phyloP scores from a whole-genome alignment of 2,329 filamentous ascomycete genomes.

The Pyrenophora teres region DNA sequence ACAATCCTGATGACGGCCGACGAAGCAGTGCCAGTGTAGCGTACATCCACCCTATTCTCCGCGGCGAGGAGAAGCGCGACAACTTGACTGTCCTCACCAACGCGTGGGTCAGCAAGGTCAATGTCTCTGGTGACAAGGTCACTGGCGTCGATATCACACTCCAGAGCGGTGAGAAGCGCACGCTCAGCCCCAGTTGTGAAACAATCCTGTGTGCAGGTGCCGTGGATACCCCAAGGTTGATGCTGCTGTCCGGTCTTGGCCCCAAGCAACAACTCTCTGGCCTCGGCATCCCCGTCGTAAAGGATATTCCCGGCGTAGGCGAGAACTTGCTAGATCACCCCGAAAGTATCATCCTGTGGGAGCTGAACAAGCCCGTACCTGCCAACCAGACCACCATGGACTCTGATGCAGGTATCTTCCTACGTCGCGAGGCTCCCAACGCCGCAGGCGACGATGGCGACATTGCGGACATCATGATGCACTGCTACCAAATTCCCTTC shows the following conservation, averaged over 20 bases:
- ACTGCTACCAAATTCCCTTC: slow-evolving; percentile 95
- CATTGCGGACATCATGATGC: slow-evolving; percentile 90
- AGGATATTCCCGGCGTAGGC: slow-evolving; percentile 65
- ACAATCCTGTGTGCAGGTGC: slow-evolving; percentile 81
- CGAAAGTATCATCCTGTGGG: slow-evolving; percentile 72
- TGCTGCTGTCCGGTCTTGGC: slow-evolving; percentile 58
- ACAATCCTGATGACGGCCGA: slow-evolving; percentile 85
- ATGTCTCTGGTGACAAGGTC: slow-evolving; percentile 70
- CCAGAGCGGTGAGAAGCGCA: slow-evolving; percentile 61
- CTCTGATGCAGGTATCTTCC: slow-evolving; percentile 86
- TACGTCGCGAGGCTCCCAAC: slow-evolving; percentile 75
- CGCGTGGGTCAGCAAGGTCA: slow-evolving; percentile 83
- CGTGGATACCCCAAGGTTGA: slow-evolving; percentile 75
- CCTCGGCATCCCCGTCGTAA: slow-evolving; percentile 59
- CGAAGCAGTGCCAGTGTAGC: slow-evolving; percentile 87
- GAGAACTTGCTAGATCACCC: slow-evolving; percentile 69
- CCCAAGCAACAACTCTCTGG: slow-evolving; percentile 54
- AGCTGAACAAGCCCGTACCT: slow-evolving; percentile 78
- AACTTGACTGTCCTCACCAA: slow-evolving; percentile 88
- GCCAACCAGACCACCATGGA: slow-evolving; percentile 87
- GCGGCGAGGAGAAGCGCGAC: slow-evolving; percentile 77
- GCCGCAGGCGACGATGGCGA: slow-evolving; percentile 72
- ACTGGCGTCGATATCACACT: slow-evolving; percentile 75
- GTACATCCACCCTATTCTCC: slow-evolving; percentile 89
- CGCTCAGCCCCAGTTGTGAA: slow-evolving; percentile 68